Evolutionary conservation across 495 filamentous ascomycete genomes (phyloP).

Genomic region (Neohortaea acidophila): DNA sequence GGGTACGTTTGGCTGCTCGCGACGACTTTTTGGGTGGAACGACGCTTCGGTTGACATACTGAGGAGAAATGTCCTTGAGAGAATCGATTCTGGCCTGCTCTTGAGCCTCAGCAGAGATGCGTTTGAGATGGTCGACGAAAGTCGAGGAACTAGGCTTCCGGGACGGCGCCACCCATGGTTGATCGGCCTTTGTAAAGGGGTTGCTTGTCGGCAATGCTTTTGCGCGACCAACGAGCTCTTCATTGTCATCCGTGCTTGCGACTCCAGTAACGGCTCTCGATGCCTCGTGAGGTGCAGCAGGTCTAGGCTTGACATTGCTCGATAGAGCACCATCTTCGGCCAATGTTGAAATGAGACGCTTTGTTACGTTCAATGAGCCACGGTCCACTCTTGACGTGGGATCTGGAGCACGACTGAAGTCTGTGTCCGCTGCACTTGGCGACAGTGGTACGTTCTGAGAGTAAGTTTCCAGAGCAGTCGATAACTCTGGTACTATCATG

Average conservation of each 20-base stretch:
- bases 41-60: no score
- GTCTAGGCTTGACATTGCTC: conserved; percentile 11
- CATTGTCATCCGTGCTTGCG: not conserved
- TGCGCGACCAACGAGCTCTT: conserved; percentile 2
- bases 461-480: conserved; percentile 11
- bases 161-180: not conserved
- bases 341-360: no score
- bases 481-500: conserved; percentile 7
- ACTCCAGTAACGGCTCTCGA: conserved; percentile 8
- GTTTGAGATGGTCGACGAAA: conserved; percentile 7
- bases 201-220: conserved; percentile 1
- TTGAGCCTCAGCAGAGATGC: not conserved
- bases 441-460: conserved; percentile 17
- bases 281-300: conserved; percentile 5
- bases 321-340: no score
- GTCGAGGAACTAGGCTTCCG: not conserved
- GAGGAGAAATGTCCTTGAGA: no score
- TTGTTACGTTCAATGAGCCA: no score
- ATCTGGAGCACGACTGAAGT: no score
- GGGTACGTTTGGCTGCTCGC: not conserved
- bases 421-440: no score
- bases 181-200: conserved; percentile 6
- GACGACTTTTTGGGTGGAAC: conserved; percentile 2
- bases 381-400: no score
- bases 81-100: no score